A percentile compares a stretch with the other conserved stretches of the same genome.
phyloP scores from a whole-genome alignment of 192 early-diverging fungal species.

The Entomortierella beljakovae region DNA sequence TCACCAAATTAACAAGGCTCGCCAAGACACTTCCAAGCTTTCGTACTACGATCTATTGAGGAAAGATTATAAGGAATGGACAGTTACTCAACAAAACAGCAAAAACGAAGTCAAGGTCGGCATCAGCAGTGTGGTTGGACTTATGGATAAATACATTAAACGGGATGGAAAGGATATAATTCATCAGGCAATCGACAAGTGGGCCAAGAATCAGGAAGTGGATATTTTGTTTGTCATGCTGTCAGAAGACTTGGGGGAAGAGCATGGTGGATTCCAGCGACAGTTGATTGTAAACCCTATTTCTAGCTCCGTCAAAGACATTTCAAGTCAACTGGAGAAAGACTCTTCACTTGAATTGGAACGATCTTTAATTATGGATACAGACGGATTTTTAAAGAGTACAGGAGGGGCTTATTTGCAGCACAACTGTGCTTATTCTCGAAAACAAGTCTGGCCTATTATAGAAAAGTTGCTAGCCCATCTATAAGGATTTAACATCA shows the following conservation, averaged over 20 bases:
- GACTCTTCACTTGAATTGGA: slow-evolving; percentile 49
- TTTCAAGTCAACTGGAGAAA: slow-evolving; percentile 53
- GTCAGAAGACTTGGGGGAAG: slow-evolving; percentile 69
- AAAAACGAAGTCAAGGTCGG: slow-evolving; percentile 61
- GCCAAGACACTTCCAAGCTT: slow-evolving; percentile 55
- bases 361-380: slow-evolving; percentile 3
- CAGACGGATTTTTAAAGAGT: slow-evolving; percentile 14
- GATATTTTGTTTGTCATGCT: slow-evolving; percentile 61
- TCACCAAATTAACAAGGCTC: slow-evolving; percentile 64
- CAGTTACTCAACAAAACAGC: slow-evolving; percentile 54
- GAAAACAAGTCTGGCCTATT: slow-evolving; percentile 74
- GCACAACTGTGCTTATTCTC: slow-evolving; percentile 61
- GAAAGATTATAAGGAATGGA: slow-evolving; percentile 84
- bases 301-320: slow-evolving; percentile 6
- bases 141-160: slow-evolving; percentile 59
- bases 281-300: slow-evolving; percentile 65
- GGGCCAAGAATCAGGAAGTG: slow-evolving; percentile 54
- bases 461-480: slow-evolving; percentile 47
- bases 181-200: slow-evolving; percentile 34
- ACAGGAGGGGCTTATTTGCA: slow-evolving; percentile 58
- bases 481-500: too few relatives aligned
- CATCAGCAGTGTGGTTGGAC: slow-evolving; percentile 69
- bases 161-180: slow-evolving; percentile 57
- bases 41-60: slow-evolving; percentile 62
- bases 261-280: slow-evolving; percentile 64